Conservation (phyloP, 805 yeast genomes). For the Pichia insulana region DNA sequence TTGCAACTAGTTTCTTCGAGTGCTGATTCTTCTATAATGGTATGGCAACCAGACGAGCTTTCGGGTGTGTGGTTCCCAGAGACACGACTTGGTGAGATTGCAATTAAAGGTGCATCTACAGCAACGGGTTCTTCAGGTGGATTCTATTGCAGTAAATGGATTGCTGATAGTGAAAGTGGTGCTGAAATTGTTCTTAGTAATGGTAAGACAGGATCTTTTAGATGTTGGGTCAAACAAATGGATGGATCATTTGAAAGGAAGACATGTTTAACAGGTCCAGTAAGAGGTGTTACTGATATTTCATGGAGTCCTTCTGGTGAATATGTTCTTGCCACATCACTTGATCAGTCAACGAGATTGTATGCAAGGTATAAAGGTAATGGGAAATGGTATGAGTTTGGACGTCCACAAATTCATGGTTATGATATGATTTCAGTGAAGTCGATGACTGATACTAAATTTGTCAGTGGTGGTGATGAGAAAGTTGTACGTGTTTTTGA, state of each 20-base stretch:
- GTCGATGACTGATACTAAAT: slow-evolving; percentile 48
- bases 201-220: slow-evolving; percentile 90
- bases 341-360: slow-evolving; percentile 89
- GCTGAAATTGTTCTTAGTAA: slow-evolving; percentile 57
- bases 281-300: slow-evolving; percentile 64
- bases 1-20: slow-evolving; percentile 70
- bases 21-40: slow-evolving; percentile 87
- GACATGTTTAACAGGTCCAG: slow-evolving; percentile 69
- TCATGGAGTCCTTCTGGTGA: slow-evolving; percentile 65
- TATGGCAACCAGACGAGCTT: slow-evolving; percentile 82
- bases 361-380: slow-evolving; percentile 52
- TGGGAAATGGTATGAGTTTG: slow-evolving; percentile 73
- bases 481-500: slow-evolving; percentile 84
- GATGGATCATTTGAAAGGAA: slow-evolving; percentile 24
- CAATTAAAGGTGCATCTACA: slow-evolving; percentile 94
- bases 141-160: slow-evolving; percentile 65
- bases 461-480: slow-evolving; percentile 94
- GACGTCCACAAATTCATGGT: slow-evolving; percentile 97
- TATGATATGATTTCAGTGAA: slow-evolving; percentile 86
- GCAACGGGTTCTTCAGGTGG: slow-evolving; percentile 91
- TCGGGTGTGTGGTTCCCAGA: slow-evolving; percentile 89
- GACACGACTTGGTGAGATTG: slow-evolving; percentile 79
- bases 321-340: slow-evolving; percentile 66
- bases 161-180: slow-evolving; percentile 29
- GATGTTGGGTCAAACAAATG: slow-evolving; percentile 48